phyloP scores from a whole-genome alignment of 2,329 filamentous ascomycete species.

The Nigrospora oryzae region DNA sequence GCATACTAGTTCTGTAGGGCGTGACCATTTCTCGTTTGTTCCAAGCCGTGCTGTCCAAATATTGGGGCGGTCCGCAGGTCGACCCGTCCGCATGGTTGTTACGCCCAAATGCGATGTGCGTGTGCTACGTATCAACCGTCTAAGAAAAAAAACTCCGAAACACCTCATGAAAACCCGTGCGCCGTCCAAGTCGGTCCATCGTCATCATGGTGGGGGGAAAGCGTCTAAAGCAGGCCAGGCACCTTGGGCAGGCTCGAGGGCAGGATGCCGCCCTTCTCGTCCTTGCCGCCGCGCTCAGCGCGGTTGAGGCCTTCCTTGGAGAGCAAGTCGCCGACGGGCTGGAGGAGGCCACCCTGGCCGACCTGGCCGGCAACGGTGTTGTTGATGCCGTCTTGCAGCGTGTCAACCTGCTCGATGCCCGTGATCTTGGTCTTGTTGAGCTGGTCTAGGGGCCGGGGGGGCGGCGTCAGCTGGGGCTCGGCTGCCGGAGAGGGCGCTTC shows the following conservation, averaged over 20 bases:
- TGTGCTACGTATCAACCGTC: too few relatives aligned
- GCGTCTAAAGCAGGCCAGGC: conserved; percentile 10
- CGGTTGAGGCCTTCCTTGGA: conserved; percentile 61
- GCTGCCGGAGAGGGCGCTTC: neutral
- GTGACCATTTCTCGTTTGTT: too few relatives aligned
- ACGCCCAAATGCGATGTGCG: too few relatives aligned
- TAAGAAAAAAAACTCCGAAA: too few relatives aligned
- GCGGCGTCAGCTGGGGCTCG: neutral
- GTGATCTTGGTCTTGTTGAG: conserved; percentile 65
- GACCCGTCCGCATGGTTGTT: too few relatives aligned
- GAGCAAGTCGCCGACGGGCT: conserved; percentile 52
- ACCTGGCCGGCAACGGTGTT: conserved; percentile 54
- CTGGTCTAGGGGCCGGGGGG: conserved; percentile 38
- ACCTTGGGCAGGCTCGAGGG: conserved; percentile 15
- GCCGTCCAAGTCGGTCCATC: too few relatives aligned
- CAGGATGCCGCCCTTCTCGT: conserved; percentile 45
- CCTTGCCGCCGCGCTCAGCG: conserved; percentile 54
- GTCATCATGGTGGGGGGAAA: neutral
- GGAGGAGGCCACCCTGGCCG: conserved; percentile 58
- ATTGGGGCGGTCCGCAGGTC: too few relatives aligned
- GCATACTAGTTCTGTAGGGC: too few relatives aligned
- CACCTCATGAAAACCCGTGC: too few relatives aligned
- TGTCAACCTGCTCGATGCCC: conserved; percentile 57
- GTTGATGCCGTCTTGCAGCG: conserved; percentile 59
- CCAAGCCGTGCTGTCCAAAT: too few relatives aligned